A percentile compares a stretch with the other conserved stretches of the same genome.
Conservation (phyloP, 192 early-diverging fungal species). For the Chytriomyces sp. region DNA sequence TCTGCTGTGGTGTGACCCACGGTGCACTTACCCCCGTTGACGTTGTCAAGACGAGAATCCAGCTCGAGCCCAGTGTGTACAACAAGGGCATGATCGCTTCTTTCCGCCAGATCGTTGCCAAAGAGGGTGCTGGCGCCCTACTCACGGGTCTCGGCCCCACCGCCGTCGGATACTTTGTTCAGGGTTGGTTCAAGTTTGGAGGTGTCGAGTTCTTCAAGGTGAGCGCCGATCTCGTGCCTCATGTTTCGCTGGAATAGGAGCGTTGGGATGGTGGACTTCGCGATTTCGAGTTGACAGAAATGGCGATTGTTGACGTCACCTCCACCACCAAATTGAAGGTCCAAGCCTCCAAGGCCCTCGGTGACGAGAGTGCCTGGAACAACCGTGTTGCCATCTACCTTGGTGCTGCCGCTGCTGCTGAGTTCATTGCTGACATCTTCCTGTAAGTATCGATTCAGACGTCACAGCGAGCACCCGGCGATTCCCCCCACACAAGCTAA, state of each 20-base stretch:
- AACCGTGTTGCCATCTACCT: slow-evolving; percentile 70
- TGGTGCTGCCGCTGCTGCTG: slow-evolving; percentile 63
- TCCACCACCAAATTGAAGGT: slow-evolving; percentile 47
- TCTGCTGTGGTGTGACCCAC: slow-evolving; percentile 49
- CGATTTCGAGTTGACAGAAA: too few species aligned
- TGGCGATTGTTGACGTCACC: not conserved
- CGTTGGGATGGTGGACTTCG: not conserved
- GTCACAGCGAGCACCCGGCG: too few species aligned
- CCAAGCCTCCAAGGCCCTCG: slow-evolving; percentile 55
- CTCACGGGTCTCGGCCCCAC: slow-evolving; percentile 79
- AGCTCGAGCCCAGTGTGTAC: slow-evolving; percentile 53
- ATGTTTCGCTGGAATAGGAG: not conserved
- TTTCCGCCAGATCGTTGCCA: slow-evolving; percentile 46
- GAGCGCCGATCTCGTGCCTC: not conserved
- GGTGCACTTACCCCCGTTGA: slow-evolving; percentile 56
- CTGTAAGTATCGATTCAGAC: too few species aligned
- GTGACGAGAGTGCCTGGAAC: slow-evolving; percentile 56
- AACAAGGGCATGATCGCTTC: slow-evolving; percentile 43
- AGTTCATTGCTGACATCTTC: slow-evolving; percentile 77
- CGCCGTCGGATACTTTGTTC: slow-evolving; percentile 78
- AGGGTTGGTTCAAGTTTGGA: slow-evolving; percentile 86
- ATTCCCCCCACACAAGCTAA: too few species aligned
- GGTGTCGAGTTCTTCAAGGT: slow-evolving; percentile 86
- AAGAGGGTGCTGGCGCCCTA: slow-evolving; percentile 72
- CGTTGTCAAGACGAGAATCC: slow-evolving; percentile 77